Evolutionary conservation across 148 eudicot species (phyloP).

Genomic region (Chenopodium album): DNA sequence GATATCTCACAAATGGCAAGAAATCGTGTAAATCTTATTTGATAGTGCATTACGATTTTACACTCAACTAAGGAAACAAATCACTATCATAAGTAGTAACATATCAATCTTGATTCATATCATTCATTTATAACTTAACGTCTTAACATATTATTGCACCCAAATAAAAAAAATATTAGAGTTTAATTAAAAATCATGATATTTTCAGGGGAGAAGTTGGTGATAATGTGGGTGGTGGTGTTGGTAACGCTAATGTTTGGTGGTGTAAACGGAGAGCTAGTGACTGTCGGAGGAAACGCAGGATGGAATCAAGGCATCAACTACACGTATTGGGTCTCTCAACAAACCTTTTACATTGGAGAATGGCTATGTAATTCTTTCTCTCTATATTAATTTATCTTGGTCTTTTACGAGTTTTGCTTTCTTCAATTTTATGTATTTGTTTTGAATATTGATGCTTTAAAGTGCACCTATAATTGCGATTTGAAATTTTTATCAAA

Average conservation of each 20-base stretch:
- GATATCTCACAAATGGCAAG: neutral
- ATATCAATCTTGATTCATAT: no score
- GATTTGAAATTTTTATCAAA: no score
- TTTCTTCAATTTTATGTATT: neutral
- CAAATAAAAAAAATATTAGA: neutral
- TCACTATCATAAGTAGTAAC: neutral
- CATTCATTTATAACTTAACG: no score
- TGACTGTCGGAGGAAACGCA: conserved; percentile 21
- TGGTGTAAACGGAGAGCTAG: conserved; percentile 6
- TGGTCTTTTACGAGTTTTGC: neutral
- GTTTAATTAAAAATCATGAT: conserved; percentile 10
- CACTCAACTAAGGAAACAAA: neutral
- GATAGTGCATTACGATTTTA: neutral
- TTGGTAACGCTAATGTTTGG: neutral
- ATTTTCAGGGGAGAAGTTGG: neutral
- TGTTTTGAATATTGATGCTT: no score
- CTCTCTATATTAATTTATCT: neutral
- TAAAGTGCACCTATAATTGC: no score
- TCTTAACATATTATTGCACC: no score
- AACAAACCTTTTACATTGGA: conserved; percentile 22
- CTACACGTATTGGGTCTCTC: conserved; percentile 30
- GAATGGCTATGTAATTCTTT: conserved; percentile 38
- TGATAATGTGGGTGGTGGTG: neutral
- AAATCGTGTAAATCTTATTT: neutral
- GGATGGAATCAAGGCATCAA: conserved; percentile 30